These are phyloP conservation scores for Scolecobasidium constrictum DNA, from an alignment of 2,329 filamentous ascomycete genomes.

Conservation along the genomic window DNA sequence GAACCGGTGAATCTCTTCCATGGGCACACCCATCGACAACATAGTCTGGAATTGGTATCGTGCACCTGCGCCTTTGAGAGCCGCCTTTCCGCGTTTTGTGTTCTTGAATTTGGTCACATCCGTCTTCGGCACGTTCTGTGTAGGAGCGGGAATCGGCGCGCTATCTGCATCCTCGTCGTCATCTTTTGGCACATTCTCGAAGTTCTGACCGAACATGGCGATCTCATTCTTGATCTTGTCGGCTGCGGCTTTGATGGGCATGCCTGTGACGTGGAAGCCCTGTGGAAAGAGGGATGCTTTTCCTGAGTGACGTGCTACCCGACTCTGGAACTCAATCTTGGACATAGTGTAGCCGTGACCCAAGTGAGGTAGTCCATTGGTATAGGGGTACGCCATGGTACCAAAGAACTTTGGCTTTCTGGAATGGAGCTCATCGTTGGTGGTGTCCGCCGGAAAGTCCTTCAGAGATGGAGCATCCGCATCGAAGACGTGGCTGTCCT, in stretches of 20 bases:
- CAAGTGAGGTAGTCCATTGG: conserved; percentile 54
- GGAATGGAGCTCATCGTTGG: conserved; percentile 61
- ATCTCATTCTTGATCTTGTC: conserved; percentile 92
- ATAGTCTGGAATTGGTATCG: conserved; percentile 61
- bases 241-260: conserved; percentile 95
- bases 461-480: conserved; percentile 68
- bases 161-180: conserved; percentile 40
- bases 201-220: conserved; percentile 76
- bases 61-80: background rate
- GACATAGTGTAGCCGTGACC: conserved; percentile 81
- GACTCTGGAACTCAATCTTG: conserved; percentile 87
- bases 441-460: conserved; percentile 66
- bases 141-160: conserved; percentile 46
- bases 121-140: conserved; percentile 55
- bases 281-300: conserved; percentile 80
- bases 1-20: conserved; percentile 85
- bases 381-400: conserved; percentile 18
- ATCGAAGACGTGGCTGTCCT: conserved; percentile 68
- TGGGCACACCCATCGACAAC: conserved; percentile 77
- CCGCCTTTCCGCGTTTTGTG: conserved; percentile 43
- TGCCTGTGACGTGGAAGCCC: conserved; percentile 92
- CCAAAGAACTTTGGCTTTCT: conserved; percentile 88
- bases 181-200: conserved; percentile 46
- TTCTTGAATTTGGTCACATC: conserved; percentile 79
- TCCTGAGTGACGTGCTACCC: conserved; percentile 82